These are phyloP conservation scores for Yamadazyma membranifaciens DNA, from an alignment of 1,139 yeast species.

Conservation along the genomic window DNA sequence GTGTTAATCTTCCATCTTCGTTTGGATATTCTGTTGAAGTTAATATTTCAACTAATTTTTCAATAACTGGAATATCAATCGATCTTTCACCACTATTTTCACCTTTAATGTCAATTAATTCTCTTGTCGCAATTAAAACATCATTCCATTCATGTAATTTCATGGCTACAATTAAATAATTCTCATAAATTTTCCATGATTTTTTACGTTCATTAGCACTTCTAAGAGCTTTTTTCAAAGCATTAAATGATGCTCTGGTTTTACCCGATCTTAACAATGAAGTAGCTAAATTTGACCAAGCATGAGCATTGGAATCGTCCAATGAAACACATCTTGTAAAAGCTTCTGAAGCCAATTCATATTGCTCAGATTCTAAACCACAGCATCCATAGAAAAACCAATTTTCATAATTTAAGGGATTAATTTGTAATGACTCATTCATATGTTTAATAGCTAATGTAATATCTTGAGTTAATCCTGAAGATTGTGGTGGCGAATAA, in stretches of 20 bases:
- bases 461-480: conserved; percentile 54
- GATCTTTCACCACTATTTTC: conserved; percentile 58
- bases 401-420: conserved; percentile 77
- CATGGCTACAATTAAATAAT: conserved; percentile 78
- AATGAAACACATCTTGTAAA: conserved; percentile 87
- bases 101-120: conserved; percentile 52
- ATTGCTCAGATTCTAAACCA: conserved; percentile 73
- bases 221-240: conserved; percentile 74
- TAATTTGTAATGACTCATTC: conserved; percentile 68
- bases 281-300: conserved; percentile 95
- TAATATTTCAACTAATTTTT: conserved; percentile 67
- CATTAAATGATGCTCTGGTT: conserved; percentile 75
- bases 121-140: conserved; percentile 69
- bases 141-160: conserved; percentile 85
- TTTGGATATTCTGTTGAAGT: conserved; percentile 51
- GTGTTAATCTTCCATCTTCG: conserved; percentile 40
- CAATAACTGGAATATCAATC: conserved; percentile 75
- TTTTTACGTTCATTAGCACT: conserved; percentile 62
- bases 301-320: conserved; percentile 77
- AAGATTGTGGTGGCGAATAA: conserved; percentile 60
- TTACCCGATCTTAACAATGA: conserved; percentile 67
- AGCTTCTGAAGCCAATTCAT: conserved; percentile 84
- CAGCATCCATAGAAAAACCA: conserved; percentile 95
- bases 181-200: conserved; percentile 92
- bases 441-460: conserved; percentile 62